phyloP scores from a whole-genome alignment of 768 basidiomycete genomes.

The Imleria badia region DNA sequence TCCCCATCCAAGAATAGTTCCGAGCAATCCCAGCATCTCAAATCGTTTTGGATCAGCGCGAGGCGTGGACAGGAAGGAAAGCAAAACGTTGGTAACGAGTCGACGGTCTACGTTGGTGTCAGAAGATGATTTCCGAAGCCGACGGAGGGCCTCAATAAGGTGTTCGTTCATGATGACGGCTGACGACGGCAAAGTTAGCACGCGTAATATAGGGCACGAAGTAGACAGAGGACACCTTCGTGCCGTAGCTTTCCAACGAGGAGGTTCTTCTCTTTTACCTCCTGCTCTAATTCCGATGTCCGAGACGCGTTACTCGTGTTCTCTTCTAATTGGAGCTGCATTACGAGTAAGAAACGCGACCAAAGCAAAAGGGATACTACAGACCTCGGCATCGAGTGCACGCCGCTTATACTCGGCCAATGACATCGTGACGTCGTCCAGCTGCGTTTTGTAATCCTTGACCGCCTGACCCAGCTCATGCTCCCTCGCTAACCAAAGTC shows the following conservation, averaged over 20 bases:
- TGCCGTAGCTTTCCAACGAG: constrained; percentile 94
- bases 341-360: constrained; percentile 2
- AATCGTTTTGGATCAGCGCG: constrained; percentile 93
- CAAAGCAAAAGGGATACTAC: constrained; percentile 13
- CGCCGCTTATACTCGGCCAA: constrained; percentile 91
- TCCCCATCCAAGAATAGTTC: constrained; percentile 89
- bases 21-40: constrained; percentile 89
- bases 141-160: constrained; percentile 94
- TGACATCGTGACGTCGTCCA: constrained; percentile 66
- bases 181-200: constrained; percentile 30
- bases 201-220: background rate
- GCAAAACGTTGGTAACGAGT: constrained; percentile 90
- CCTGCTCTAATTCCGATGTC: constrained; percentile 77
- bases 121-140: constrained; percentile 80
- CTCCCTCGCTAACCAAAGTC: constrained; percentile 67
- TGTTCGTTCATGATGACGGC: constrained; percentile 98
- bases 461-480: constrained; percentile 86
- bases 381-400: constrained; percentile 83
- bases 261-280: constrained; percentile 94
- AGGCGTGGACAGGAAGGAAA: constrained; percentile 87
- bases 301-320: constrained; percentile 62
- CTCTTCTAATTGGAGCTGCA: constrained; percentile 74
- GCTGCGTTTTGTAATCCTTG: constrained; percentile 75
- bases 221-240: constrained; percentile 63
- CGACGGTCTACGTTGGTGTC: constrained; percentile 90